These are phyloP conservation scores for Acer saccharum DNA, from an alignment of 345 rosid species.

Conservation along the genomic window DNA sequence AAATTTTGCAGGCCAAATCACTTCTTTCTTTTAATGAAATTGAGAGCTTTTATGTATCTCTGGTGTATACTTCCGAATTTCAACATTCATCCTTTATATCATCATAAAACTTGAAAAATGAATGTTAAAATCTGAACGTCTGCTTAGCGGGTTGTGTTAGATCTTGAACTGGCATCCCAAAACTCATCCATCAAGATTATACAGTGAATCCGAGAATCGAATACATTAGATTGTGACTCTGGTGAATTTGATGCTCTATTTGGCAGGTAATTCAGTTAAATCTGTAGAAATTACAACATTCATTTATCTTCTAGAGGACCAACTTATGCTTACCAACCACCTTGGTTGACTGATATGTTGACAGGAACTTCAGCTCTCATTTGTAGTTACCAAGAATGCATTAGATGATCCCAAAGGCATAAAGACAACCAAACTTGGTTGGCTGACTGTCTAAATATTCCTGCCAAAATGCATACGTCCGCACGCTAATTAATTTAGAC, in stretches of 20 bases:
- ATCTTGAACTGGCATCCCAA: background rate
- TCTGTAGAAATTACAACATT: no score
- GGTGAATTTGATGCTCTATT: background rate
- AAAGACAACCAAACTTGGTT: background rate
- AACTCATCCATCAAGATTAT: background rate
- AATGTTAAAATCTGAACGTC: background rate
- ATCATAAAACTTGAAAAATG: background rate
- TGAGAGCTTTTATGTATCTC: background rate
- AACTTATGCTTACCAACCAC: background rate
- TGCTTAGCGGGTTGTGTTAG: background rate
- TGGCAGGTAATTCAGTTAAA: background rate
- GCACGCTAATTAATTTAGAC: background rate
- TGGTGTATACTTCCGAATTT: background rate
- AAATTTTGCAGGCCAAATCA: conserved; percentile 6
- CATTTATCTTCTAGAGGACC: no score
- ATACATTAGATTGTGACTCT: background rate
- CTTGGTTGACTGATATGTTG: no score
- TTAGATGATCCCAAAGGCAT: background rate
- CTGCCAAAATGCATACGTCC: background rate
- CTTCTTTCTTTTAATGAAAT: background rate
- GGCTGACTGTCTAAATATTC: background rate
- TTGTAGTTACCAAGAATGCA: background rate
- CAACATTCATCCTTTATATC: background rate
- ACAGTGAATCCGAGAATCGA: background rate
- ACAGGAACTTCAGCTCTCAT: background rate